Base-by-base conservation (phyloP, 1,284 basidiomycete genomes). In the Fistulina hepatica region DNA sequence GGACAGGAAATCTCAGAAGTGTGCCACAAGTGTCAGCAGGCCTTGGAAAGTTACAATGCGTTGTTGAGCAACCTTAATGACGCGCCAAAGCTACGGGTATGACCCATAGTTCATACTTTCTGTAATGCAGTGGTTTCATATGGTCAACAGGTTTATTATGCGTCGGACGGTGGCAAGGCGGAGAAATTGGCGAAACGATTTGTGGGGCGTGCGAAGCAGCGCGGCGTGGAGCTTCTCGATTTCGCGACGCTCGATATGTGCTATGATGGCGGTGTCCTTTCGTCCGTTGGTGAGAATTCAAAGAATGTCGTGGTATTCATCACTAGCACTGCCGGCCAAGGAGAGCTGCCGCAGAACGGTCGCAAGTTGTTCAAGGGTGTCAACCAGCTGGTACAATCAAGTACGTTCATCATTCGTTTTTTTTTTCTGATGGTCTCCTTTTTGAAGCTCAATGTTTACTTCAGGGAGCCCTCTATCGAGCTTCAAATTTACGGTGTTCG, bases 261-360 rank as follows among this genome's bases (percentile, higher is more conserved):
- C 5, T 78, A 77, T 7, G 79, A 77, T 11, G 61, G 88, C 30
- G 68, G 71, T 27, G 74, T 76, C 9, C 61, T 94, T 55, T 89
- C 94, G 56, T 81, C 85, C 11, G 66, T 82, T 52, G 70, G 83
- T 5, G 61, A 95, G 37, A 79, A 86, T 43, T 73, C 73, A 43
- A 85, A 90, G 55, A 81, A 86, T 51, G 76, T 92, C 52, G 84
- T 97, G 41, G 76, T 76, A 13, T 83, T 98, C 57, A 65, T 98
- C 48, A 92, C 89, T 10, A 94, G 90, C 23, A 88, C 85, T n/a
- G 94, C 95, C n/a, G 95, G 94, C 19, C 95, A 98, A 61, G 94
- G 95, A 43, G 94, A 98, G 63, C 79, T 90, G 33, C 95, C 94
- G 19, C 93, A 97, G 64, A 98, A 98, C 59, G 94, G 85, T 26